phyloP scores from a whole-genome alignment of 441 rosid genomes.

The Metrosideros polymorpha region DNA sequence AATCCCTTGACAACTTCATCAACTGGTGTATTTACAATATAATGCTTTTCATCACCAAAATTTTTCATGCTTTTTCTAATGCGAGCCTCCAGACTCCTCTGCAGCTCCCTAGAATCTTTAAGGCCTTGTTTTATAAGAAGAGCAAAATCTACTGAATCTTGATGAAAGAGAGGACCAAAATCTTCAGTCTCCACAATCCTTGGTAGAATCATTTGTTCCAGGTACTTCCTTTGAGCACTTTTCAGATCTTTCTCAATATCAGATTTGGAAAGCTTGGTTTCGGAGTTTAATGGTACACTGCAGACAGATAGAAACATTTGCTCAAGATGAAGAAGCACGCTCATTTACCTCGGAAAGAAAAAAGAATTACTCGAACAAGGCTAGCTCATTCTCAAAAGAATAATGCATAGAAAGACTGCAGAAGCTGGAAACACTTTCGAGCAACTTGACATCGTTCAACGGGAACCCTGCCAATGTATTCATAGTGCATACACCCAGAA shows the following conservation, averaged over 20 bases:
- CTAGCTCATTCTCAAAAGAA: neutral
- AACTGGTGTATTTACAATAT: conserved; percentile 52
- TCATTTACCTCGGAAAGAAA: neutral
- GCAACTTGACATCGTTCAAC: neutral
- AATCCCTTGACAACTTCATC: conserved; percentile 79
- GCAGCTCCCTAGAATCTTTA: conserved; percentile 66
- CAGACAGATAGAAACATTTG: conserved; percentile 16
- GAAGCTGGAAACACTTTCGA: neutral
- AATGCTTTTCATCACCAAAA: conserved; percentile 67
- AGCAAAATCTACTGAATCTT: conserved; percentile 62
- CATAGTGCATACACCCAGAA: neutral
- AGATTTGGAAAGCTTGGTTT: conserved; percentile 51
- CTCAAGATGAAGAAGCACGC: neutral
- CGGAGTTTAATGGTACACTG: conserved; percentile 31
- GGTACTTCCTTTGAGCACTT: conserved; percentile 63
- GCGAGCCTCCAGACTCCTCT: conserved; percentile 50
- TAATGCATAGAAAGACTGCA: neutral
- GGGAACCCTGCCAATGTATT: neutral
- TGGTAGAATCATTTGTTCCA: conserved; percentile 74
- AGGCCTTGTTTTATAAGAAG: conserved; percentile 53
- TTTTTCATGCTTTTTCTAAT: conserved; percentile 65
- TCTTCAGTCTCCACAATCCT: conserved; percentile 64
- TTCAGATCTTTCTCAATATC: conserved; percentile 66
- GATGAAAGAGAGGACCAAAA: conserved; percentile 47
- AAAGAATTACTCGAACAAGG: neutral